A percentile compares a stretch with the other conserved stretches of the same genome.
Conservation (phyloP, 1,139 yeast species). For the Scheffersomyces segobiensis region DNA sequence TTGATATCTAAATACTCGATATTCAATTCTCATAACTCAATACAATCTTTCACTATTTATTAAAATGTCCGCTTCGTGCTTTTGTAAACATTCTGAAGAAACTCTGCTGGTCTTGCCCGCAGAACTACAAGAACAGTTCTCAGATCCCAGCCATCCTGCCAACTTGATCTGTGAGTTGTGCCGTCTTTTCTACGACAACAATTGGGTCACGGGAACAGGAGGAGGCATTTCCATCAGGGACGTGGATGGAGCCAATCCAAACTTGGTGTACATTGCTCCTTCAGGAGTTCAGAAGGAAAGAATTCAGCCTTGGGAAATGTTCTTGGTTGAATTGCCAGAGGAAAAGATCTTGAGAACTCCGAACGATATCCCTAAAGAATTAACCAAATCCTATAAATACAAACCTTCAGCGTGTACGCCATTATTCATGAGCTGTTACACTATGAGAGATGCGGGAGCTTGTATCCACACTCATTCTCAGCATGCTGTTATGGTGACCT, state of each 20-base stretch:
- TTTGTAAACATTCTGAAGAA: neutral
- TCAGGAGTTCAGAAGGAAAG: slow-evolving; percentile 95
- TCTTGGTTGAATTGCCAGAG: slow-evolving; percentile 65
- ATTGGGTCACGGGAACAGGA: slow-evolving; percentile 96
- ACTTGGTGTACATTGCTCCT: slow-evolving; percentile 77
- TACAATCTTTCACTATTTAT: neutral
- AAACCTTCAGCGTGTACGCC: slow-evolving; percentile 96
- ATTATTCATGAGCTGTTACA: slow-evolving; percentile 75
- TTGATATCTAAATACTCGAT: neutral
- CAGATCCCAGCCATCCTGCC: slow-evolving; percentile 76
- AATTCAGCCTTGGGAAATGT: slow-evolving; percentile 79
- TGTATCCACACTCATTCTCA: slow-evolving; percentile 96
- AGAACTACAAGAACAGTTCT: slow-evolving; percentile 4
- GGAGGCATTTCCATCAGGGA: slow-evolving; percentile 88
- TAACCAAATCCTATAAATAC: slow-evolving; percentile 46
- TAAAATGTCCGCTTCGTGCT: slow-evolving; percentile 4
- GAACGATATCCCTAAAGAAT: slow-evolving; percentile 38
- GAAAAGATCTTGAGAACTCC: slow-evolving; percentile 64
- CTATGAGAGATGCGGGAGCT: slow-evolving; percentile 78
- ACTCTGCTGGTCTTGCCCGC: neutral
- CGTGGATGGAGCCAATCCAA: slow-evolving; percentile 42
- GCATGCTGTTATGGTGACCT: slow-evolving; percentile 77
- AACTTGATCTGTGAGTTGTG: slow-evolving; percentile 83
- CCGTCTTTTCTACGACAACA: slow-evolving; percentile 69
- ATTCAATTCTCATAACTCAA: neutral